Evolutionary conservation across 108 stramenopile species (phyloP).

Genomic region (Poteriospumella lacustris): DNA sequence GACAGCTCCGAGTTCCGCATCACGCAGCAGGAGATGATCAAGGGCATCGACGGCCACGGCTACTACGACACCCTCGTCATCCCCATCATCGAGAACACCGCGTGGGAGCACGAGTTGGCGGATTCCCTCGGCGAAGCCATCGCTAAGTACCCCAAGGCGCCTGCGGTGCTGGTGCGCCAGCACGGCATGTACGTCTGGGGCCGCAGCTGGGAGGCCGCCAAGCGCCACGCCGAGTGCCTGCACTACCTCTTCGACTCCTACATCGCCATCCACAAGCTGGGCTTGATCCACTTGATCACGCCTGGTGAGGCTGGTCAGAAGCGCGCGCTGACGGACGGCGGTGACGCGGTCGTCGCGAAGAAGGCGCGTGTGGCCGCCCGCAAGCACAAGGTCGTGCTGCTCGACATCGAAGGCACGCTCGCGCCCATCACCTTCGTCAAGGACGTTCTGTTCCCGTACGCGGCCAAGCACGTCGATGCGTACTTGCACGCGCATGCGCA

Average conservation of each 20-base stretch:
- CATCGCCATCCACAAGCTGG: conserved; percentile 57
- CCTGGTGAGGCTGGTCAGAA: neutral
- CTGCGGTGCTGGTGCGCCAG: conserved; percentile 81
- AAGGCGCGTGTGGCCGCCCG: neutral
- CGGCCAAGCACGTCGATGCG: conserved; percentile 13
- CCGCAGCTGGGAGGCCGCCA: conserved; percentile 89
- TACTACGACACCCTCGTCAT: conserved; percentile 51
- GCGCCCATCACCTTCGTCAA: conserved; percentile 87
- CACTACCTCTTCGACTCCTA: conserved; percentile 84
- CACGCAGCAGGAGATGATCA: conserved; percentile 94
- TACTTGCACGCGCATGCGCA: conserved; percentile 31
- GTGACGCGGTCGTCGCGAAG: conserved; percentile 25
- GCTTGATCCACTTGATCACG: neutral
- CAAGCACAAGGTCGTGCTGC: conserved; percentile 57
- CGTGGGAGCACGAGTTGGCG: conserved; percentile 77
- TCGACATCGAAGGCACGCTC: conserved; percentile 90
- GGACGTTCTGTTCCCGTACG: conserved; percentile 71
- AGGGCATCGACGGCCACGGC: conserved; percentile 71
- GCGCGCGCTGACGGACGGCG: conserved; percentile 24
- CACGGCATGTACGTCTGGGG: conserved; percentile 95
- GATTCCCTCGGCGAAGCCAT: conserved; percentile 70
- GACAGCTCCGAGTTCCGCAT: conserved; percentile 55
- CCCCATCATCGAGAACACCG: conserved; percentile 93
- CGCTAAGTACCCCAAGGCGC: conserved; percentile 69
- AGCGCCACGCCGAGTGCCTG: conserved; percentile 86